phyloP scores from a whole-genome alignment of 2,329 filamentous ascomycete species.

The Colletotrichum cereale region DNA sequence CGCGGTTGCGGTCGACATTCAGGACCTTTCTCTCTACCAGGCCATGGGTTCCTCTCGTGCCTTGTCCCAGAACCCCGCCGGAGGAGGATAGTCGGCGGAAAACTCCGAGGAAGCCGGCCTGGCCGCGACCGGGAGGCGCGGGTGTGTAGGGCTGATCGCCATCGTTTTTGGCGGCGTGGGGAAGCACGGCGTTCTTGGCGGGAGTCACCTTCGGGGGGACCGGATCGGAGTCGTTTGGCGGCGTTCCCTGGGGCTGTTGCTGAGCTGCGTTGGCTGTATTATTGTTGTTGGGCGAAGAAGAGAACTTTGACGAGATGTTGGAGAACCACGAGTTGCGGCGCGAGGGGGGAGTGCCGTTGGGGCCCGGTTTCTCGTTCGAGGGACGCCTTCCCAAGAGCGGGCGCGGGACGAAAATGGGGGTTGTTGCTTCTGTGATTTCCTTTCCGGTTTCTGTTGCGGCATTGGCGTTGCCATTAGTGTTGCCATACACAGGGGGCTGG shows the following conservation, averaged over 20 bases:
- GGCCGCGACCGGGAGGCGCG: constrained; percentile 76
- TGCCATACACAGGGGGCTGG: constrained; percentile 21
- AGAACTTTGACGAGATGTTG: constrained; percentile 93
- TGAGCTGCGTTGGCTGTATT: constrained; percentile 50
- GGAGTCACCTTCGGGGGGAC: constrained; percentile 60
- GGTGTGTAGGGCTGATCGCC: constrained; percentile 78
- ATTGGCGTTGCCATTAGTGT: constrained; percentile 33
- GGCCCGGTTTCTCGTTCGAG: constrained; percentile 49
- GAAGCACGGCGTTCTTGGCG: constrained; percentile 70
- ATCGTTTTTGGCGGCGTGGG: constrained; percentile 66
- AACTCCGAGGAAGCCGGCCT: constrained; percentile 83
- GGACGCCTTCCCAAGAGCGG: constrained; percentile 48
- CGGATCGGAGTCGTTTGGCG: constrained; percentile 49
- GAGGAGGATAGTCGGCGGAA: constrained; percentile 85
- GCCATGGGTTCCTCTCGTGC: constrained; percentile 67
- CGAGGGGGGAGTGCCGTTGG: constrained; percentile 54
- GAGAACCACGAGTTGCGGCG: constrained; percentile 91
- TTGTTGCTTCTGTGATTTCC: constrained; percentile 40
- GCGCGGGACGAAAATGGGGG: constrained; percentile 47
- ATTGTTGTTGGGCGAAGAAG: constrained; percentile 63
- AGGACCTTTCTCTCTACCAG: constrained; percentile 84
- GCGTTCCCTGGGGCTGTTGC: constrained; percentile 50
- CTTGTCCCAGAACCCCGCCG: constrained; percentile 61
- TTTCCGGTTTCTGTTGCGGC: constrained; percentile 27
- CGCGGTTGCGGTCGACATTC: constrained; percentile 85